Percentiles rank a stretch among this genome's conserved stretches.
phyloP scores from a whole-genome alignment of 139 green algal species.

The Astrephomene gubernaculifera region DNA sequence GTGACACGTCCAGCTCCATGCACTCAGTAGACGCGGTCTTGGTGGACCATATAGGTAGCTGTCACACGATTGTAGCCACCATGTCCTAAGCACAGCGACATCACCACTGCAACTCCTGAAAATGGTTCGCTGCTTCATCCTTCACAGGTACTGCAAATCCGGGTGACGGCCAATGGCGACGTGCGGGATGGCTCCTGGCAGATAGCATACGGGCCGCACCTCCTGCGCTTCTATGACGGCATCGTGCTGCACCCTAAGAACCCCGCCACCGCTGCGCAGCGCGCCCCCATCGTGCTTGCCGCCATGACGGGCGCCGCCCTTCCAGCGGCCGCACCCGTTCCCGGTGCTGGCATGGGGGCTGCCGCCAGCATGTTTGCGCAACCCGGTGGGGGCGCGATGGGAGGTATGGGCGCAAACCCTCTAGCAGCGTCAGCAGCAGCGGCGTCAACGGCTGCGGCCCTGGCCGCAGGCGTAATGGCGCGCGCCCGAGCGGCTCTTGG shows the following conservation, averaged over 20 bases:
- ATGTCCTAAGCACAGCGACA: too few relatives aligned
- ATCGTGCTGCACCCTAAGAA: conserved; percentile 43
- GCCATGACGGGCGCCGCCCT: conserved; percentile 4
- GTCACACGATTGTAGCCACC: too few relatives aligned
- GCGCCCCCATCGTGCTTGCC: conserved; percentile 14
- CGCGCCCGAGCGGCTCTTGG: conserved; percentile 4
- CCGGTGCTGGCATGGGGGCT: not conserved
- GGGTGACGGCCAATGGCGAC: conserved; percentile 6
- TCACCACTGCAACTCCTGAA: too few relatives aligned
- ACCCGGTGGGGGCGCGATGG: not conserved
- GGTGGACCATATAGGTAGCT: too few relatives aligned
- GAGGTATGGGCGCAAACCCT: not conserved
- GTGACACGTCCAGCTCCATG: too few relatives aligned
- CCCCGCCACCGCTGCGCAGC: conserved; percentile 25
- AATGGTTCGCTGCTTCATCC: too few relatives aligned
- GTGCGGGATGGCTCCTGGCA: conserved; percentile 17
- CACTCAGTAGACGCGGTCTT: too few relatives aligned
- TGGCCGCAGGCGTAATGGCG: conserved; percentile 22
- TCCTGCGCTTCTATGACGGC: conserved; percentile 34
- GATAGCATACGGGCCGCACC: not conserved
- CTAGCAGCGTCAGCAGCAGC: not conserved
- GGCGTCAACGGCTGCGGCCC: conserved; percentile 6
- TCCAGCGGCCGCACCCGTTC: not conserved
- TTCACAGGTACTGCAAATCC: conserved; percentile 31
- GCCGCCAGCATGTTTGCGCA: not conserved